phyloP scores from a whole-genome alignment of 148 eudicot genomes.

The Pouteria glomerata region DNA sequence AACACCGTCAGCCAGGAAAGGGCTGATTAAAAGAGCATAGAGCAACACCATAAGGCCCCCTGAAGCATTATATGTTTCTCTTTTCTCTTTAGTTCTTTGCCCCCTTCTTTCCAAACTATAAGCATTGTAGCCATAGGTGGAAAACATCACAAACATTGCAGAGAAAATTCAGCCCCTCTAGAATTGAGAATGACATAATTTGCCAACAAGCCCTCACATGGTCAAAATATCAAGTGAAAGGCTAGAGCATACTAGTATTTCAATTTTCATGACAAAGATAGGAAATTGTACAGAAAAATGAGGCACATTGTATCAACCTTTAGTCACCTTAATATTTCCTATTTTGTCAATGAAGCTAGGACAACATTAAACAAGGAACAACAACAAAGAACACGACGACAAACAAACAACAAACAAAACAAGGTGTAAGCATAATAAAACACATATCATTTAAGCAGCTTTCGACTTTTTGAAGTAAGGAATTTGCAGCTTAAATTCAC shows the following conservation, averaged over 20 bases:
- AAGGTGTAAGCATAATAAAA: background rate
- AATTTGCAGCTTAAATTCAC: background rate
- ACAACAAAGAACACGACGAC: background rate
- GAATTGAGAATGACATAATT: background rate
- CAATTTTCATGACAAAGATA: background rate
- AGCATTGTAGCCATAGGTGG: background rate
- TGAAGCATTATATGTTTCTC: background rate
- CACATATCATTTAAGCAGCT: background rate
- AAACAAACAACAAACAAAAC: background rate
- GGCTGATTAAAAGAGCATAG: background rate
- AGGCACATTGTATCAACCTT: background rate
- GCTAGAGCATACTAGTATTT: background rate
- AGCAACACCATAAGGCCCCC: background rate
- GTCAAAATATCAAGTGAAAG: background rate
- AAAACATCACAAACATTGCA: constrained; percentile 4
- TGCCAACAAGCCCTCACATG: background rate
- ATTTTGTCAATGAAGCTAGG: background rate
- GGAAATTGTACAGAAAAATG: background rate
- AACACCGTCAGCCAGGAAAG: background rate
- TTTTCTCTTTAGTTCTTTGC: background rate
- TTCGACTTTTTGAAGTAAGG: background rate
- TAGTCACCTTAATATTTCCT: background rate
- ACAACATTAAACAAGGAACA: background rate
- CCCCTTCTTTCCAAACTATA: background rate
- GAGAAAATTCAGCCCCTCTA: background rate